These are phyloP conservation scores for Leptographium procerum DNA, from an alignment of 2,329 filamentous ascomycete genomes.

Conservation along the genomic window DNA sequence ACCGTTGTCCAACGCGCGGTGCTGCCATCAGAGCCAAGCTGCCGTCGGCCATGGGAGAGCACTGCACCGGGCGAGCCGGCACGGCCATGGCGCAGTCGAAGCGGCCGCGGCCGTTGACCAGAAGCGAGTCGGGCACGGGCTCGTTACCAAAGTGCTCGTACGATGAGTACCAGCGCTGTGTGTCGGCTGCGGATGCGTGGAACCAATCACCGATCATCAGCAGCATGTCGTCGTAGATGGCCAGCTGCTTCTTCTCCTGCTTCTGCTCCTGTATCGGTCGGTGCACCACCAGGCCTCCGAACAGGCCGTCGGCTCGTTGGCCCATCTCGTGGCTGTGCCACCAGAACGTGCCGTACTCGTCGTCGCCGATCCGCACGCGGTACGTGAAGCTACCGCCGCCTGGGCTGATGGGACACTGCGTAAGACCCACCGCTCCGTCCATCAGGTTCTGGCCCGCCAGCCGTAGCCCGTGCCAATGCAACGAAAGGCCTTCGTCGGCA, in stretches of 20 bases:
- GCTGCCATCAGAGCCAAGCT: neutral
- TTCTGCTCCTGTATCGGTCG: slow-evolving; percentile 39
- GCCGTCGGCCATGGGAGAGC: neutral
- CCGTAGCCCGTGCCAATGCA: slow-evolving; percentile 35
- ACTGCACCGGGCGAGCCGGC: slow-evolving; percentile 1
- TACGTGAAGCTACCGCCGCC: slow-evolving; percentile 53
- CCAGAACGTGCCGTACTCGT: slow-evolving; percentile 27
- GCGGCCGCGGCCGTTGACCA: slow-evolving; percentile 8
- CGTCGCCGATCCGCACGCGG: slow-evolving; percentile 7
- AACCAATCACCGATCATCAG: slow-evolving; percentile 58
- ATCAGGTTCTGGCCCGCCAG: slow-evolving; percentile 34
- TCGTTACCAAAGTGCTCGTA: slow-evolving; percentile 5
- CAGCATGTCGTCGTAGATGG: slow-evolving; percentile 51
- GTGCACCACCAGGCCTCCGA: slow-evolving; percentile 51
- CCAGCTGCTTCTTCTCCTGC: slow-evolving; percentile 33
- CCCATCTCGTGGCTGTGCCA: slow-evolving; percentile 58
- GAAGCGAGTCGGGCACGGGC: slow-evolving; percentile 8
- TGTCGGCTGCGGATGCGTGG: neutral
- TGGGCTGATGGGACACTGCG: slow-evolving; percentile 54
- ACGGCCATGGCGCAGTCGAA: slow-evolving; percentile 7
- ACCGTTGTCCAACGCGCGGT: too few relatives aligned
- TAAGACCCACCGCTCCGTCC: slow-evolving; percentile 56
- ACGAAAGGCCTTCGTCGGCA: slow-evolving; percentile 22
- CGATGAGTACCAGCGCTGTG: neutral
- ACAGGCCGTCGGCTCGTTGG: slow-evolving; percentile 56